Evolutionary conservation across 2,329 filamentous ascomycete species (phyloP), one percentile per base, ranked within the genome.

Genomic region (Botrytis fragariae): DNA sequence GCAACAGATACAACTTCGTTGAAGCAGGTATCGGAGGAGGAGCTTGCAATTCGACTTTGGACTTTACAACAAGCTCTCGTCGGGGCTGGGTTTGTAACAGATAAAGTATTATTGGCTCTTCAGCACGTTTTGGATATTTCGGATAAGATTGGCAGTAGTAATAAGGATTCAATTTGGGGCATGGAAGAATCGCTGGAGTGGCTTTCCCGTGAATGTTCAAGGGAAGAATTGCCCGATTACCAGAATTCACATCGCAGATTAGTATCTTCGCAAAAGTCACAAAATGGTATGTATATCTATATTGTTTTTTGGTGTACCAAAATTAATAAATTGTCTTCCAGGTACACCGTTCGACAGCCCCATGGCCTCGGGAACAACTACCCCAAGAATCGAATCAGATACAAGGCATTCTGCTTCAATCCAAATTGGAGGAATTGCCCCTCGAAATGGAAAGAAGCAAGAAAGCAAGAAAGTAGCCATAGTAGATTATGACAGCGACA

Each of bases 161-260:
- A 82, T 74, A 91, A 89, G 77, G 92, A 94, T 76, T 86, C 87
- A 61, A 87, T 94, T 22, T 97, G 94, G 93, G 94, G 95, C 16
- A 84, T 98, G 51, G 92, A 97, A 75, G 95, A 97, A 82, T 90
- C 93, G 39, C 82, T 99, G 32, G 93, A 98, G 78, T 97, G 94
- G 93, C 87, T 98, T 71, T 93, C 94, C n/a, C 85, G 93, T 76
- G 89, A 96, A 80, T 93, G 91, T 78, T 84, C 87, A 22, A 84
- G 86, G 75, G 87, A 90, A 1, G 91, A 95, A 77, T 85, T 95
- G 51, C 92, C 92, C 9, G 86, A 89, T 64, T 97, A 96, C 81
- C 90, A 92, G 32, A 86, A 85, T 73, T 83, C 81, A 70, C 76
- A 79, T 61, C 75, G 79, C 39, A 80, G 78, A 72, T 68, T 63